phyloP scores from a whole-genome alignment of 257 asterid genomes.

The Plantago ovata region DNA sequence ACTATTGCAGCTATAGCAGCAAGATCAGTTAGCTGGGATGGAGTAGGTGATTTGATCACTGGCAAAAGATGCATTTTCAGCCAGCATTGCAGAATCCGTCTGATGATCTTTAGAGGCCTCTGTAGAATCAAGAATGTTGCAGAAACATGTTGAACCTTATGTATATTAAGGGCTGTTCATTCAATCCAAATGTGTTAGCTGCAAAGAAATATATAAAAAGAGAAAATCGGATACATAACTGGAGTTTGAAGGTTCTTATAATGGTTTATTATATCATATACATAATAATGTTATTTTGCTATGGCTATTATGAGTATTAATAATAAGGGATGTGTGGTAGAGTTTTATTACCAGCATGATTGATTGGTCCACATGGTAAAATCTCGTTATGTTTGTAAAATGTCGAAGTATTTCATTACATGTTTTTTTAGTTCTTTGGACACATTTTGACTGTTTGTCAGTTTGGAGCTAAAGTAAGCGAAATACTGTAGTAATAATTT shows the following conservation, averaged over 20 bases:
- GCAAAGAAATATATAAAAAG: constrained; percentile 5
- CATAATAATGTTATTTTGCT: too few species aligned
- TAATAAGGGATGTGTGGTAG: too few species aligned
- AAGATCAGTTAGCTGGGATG: neutral
- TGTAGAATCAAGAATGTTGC: neutral
- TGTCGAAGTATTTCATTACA: too few species aligned
- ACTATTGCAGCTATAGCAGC: constrained; percentile 1
- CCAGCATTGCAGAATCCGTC: neutral
- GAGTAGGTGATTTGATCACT: constrained; percentile 4
- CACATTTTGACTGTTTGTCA: too few species aligned
- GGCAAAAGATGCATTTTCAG: neutral
- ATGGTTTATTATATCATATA: too few species aligned
- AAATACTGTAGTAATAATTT: too few species aligned
- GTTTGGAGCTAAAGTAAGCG: too few species aligned
- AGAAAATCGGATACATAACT: neutral
- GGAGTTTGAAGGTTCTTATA: neutral
- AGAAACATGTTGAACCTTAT: neutral
- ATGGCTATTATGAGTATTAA: too few species aligned
- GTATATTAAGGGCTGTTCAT: neutral
- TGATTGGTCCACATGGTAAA: too few species aligned
- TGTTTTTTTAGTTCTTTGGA: too few species aligned
- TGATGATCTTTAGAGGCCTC: neutral
- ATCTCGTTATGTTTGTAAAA: too few species aligned
- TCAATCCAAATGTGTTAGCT: neutral
- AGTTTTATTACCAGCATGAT: too few species aligned